Base-by-base conservation (phyloP, 306 rosid species). In the Rosa rugosa region DNA sequence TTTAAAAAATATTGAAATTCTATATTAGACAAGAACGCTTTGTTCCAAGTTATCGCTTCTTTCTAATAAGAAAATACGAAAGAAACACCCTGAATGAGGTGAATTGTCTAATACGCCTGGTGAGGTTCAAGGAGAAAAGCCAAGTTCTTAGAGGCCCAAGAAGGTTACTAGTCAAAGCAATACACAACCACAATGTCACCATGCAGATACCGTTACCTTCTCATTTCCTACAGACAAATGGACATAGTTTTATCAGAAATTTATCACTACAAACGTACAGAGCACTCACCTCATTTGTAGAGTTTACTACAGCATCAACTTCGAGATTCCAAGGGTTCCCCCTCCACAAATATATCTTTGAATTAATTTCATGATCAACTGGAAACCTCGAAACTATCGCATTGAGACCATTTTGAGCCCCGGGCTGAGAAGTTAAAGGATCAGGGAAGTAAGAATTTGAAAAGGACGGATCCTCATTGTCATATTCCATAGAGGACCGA, bases 291-390 rank as follows among this genome's bases (percentile, higher is more conserved):
- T 96, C 99, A 80, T 93, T 96, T 62, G 98, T 93, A 4, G 99
- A 91, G 87, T 96, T 96, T 71, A 96, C 98, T 64, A 96, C 97
- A 54, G 98, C 98, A 88, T 96, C 99, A 79, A 93, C 99, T 85
- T 93, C 99, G 46, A 96, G 94, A 85, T 91, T 96, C 99, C 99
- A 96, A 4, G 99, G 97, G 77, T 89, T 79, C 75, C 99, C 99
- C 82, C 97, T 90, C 99, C 99, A 96, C 69, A 96, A 84, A 83
- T 93, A 96, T 83, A 93, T 89, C 95, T 83, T 93, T 0, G 87
- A 89, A 81, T 93, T 93, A 80, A 90, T 83, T 62, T 96, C 99
- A 66, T 89, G 93, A 67, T 91, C 91, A 71, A 96, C 91, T 0
- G 97, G 99, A 89, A 96, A 96, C 75, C 94, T 90, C 0, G 97